phyloP scores from a whole-genome alignment of 345 rosid genomes.

The Gossypium arboreum region DNA sequence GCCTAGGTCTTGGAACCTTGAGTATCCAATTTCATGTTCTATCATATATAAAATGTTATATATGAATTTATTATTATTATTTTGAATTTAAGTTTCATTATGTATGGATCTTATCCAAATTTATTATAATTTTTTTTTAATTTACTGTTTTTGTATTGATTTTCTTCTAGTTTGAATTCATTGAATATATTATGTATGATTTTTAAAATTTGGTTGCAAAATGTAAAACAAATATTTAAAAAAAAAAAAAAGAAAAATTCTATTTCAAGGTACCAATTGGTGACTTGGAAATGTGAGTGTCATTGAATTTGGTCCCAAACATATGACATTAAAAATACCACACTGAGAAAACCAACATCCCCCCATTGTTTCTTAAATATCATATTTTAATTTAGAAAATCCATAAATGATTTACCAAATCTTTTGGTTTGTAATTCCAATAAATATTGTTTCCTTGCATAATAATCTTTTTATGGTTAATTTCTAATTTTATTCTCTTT shows the following conservation, averaged over 20 bases:
- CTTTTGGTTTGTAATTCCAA: slow-evolving; percentile 10
- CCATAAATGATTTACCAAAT: slow-evolving; percentile 11
- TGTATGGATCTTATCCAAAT: rapidly evolving
- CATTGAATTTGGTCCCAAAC: slow-evolving; percentile 31
- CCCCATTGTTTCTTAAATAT: slow-evolving; percentile 25
- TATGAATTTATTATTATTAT: too few relatives aligned
- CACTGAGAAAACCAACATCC: slow-evolving; percentile 39
- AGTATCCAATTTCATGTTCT: too few relatives aligned
- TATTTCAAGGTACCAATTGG: background rate
- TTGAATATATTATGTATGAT: too few relatives aligned
- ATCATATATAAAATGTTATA: too few relatives aligned
- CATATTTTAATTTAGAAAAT: slow-evolving; percentile 37
- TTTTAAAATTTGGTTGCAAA: too few relatives aligned
- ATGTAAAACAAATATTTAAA: too few relatives aligned
- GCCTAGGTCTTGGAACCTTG: too few relatives aligned
- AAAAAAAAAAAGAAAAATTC: background rate
- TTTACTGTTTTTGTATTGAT: too few relatives aligned
- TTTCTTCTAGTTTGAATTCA: too few relatives aligned
- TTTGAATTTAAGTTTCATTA: too few relatives aligned
- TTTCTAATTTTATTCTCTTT: too few relatives aligned
- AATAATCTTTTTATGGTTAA: background rate
- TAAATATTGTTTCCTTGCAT: background rate
- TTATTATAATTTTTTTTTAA: too few relatives aligned
- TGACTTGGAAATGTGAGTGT: slow-evolving; percentile 25
- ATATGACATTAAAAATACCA: slow-evolving; percentile 15